Evolutionary conservation across 2,329 filamentous ascomycete genomes (phyloP).

Genomic region (Knoxdaviesia proteae): DNA sequence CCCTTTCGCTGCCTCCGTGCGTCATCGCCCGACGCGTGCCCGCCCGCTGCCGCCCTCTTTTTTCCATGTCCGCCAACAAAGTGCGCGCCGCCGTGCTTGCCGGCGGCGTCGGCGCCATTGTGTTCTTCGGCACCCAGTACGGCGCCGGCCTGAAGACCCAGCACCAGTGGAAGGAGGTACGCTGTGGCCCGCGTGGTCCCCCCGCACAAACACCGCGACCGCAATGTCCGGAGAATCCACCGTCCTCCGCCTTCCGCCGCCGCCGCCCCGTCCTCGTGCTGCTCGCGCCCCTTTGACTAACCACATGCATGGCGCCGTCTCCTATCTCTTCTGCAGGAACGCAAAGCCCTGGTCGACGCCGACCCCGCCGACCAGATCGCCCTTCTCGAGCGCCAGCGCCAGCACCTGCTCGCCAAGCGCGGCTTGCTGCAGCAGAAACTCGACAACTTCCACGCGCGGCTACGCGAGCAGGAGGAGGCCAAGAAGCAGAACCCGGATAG

Average conservation of each 20-base stretch:
- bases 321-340: too few relatives aligned
- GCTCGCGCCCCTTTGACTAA: too few relatives aligned
- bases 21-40: too few relatives aligned
- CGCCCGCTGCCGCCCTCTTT: too few relatives aligned
- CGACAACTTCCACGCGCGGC: constrained; percentile 16
- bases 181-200: neutral
- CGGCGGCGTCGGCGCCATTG: constrained; percentile 23
- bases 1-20: too few relatives aligned
- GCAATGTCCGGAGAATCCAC: too few relatives aligned
- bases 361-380: constrained; percentile 22
- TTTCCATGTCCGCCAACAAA: too few relatives aligned
- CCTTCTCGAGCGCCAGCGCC: constrained; percentile 20
- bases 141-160: constrained; percentile 28
- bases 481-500: constrained; percentile 7
- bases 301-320: too few relatives aligned
- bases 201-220: too few relatives aligned
- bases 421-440: constrained; percentile 21
- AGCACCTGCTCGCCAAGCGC: constrained; percentile 16
- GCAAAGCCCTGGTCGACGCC: constrained; percentile 9
- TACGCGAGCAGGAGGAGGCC: constrained; percentile 16
- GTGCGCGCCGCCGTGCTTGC: constrained; percentile 12
- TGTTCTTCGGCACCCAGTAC: constrained; percentile 24
- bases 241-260: neutral
- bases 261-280: neutral
- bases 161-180: constrained; percentile 22